These are phyloP conservation scores for Mortierella sp. DNA, from an alignment of 371 early-diverging fungal genomes.

Conservation along the genomic window DNA sequence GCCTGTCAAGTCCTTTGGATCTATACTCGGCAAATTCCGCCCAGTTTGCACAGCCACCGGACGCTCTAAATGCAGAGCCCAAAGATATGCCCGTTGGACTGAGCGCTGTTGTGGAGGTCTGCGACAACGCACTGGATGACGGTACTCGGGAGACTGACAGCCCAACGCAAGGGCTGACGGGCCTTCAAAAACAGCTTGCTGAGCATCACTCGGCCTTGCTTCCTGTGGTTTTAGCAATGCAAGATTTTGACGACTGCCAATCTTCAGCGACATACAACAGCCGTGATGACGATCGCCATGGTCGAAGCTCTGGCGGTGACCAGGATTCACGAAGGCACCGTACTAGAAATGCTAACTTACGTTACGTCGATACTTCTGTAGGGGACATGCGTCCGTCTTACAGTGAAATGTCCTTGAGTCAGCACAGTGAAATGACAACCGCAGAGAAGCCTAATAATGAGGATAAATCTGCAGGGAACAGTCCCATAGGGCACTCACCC, in stretches of 20 bases:
- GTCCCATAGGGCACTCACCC: neutral
- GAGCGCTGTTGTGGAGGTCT: neutral
- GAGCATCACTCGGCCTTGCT: slow-evolving; percentile 41
- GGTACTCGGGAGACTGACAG: neutral
- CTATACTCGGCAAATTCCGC: neutral
- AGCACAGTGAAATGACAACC: neutral
- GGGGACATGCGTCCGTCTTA: neutral
- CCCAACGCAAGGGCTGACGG: slow-evolving; percentile 26
- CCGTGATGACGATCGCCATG: neutral
- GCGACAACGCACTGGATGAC: neutral
- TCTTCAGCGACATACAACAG: slow-evolving; percentile 10
- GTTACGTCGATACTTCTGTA: neutral
- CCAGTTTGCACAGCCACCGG: neutral
- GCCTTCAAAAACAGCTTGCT: slow-evolving; percentile 47
- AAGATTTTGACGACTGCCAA: slow-evolving; percentile 15
- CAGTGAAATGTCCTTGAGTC: neutral
- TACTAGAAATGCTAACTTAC: neutral
- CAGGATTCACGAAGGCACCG: neutral
- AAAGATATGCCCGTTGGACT: neutral
- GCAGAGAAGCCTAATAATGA: neutral
- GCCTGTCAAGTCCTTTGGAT: slow-evolving; percentile 29
- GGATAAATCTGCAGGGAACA: neutral
- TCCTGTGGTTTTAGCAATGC: slow-evolving; percentile 45
- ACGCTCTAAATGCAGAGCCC: neutral
- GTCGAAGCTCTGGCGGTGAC: neutral